These are phyloP conservation scores for Didymosphaeria variabile DNA, from an alignment of 2,329 filamentous ascomycete species.

Conservation along the genomic window DNA sequence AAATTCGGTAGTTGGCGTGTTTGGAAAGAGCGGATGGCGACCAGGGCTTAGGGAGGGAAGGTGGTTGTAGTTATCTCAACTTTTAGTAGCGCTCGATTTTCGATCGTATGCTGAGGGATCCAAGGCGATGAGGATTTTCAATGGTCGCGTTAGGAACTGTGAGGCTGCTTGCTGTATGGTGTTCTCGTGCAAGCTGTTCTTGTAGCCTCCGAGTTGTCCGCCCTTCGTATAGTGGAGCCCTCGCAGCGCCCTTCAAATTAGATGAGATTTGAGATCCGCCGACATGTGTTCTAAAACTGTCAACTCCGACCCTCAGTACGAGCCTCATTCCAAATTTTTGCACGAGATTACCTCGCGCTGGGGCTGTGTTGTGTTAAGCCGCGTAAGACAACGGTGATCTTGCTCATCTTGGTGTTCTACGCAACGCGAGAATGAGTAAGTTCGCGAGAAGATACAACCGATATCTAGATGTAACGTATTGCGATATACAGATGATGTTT, in stretches of 20 bases:
- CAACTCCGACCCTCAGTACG: not conserved
- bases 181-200: not conserved
- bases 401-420: no score
- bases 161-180: not conserved
- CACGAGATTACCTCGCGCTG: not conserved
- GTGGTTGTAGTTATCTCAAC: no score
- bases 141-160: not conserved
- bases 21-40: no score
- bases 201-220: not conserved
- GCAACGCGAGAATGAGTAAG: no score
- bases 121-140: not conserved
- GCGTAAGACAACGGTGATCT: not conserved
- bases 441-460: no score
- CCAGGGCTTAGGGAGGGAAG: no score
- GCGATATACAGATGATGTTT: no score
- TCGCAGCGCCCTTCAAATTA: not conserved
- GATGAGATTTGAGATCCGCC: no score
- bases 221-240: constrained; percentile 7
- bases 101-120: not conserved
- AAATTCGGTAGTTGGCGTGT: not conserved
- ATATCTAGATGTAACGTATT: no score
- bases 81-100: not conserved
- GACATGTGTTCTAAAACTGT: not conserved
- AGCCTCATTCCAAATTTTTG: not conserved
- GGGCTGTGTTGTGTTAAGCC: not conserved